A percentile compares a stretch with the other conserved stretches of the same genome.
Conservation (phyloP, 1,284 basidiomycete species). For the Cryptococcus floricola region DNA sequence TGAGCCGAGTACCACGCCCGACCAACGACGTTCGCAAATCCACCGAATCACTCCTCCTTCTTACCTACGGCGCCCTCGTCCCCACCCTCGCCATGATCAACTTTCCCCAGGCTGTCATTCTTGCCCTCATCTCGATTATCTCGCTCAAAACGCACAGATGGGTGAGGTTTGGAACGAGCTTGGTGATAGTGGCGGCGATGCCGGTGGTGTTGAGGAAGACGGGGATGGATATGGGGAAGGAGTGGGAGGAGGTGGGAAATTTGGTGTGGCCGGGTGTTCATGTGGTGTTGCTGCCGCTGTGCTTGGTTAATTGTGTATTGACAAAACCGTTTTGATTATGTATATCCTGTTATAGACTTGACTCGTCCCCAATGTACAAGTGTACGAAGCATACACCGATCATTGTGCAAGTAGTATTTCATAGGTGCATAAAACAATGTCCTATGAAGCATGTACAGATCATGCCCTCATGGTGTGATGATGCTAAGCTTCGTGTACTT, state of each 20-base stretch:
- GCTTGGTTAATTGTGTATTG: neutral
- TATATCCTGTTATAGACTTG: no score
- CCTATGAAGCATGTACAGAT: no score
- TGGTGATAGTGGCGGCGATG: constrained; percentile 7
- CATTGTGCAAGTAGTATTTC: no score
- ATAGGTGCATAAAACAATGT: no score
- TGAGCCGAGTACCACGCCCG: constrained; percentile 47
- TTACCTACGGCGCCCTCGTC: constrained; percentile 74
- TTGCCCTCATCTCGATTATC: constrained; percentile 59
- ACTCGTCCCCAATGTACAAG: no score
- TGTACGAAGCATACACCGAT: no score
- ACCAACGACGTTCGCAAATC: constrained; percentile 53
- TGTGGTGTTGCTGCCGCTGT: constrained; percentile 37
- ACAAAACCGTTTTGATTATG: no score
- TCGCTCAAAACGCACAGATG: constrained; percentile 17
- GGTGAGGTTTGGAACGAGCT: neutral
- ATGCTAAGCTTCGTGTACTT: no score
- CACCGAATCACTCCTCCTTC: constrained; percentile 25
- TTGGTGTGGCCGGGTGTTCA: constrained; percentile 38
- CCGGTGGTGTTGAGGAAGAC: neutral
- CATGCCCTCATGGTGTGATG: no score
- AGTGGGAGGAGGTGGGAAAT: constrained; percentile 45
- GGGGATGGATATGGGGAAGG: constrained; percentile 17
- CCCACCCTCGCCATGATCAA: constrained; percentile 82
- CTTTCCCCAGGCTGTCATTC: constrained; percentile 72